Evolutionary conservation across 352 stramenopile genomes (phyloP), one percentile per base, ranked within the genome.

Genomic region (Phytophthora pluvialis): DNA sequence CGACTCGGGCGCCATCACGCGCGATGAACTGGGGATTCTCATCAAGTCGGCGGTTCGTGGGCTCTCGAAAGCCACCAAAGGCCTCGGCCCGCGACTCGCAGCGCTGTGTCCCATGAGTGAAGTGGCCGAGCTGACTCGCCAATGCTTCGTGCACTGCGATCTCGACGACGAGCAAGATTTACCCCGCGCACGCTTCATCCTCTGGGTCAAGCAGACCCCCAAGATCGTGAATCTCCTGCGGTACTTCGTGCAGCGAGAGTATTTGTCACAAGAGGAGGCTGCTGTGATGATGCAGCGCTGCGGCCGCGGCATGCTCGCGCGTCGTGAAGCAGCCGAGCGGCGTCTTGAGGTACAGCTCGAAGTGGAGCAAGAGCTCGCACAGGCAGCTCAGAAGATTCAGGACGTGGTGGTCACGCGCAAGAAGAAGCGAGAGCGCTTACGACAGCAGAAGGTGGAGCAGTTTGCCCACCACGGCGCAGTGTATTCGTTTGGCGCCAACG

Each of bases 1-100:
- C 57, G 67, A 77, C 21, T 89, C 80, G 8, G 65, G 75, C 6
- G 60, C 74, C 45, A 86, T 93, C 60, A 93, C 84, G n/a, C 69
- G 85, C 36, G 84, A 93, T 36, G 84, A 93, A 62, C 79, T 93
- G 21, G 79, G 78, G 16, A 90, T 93, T 55, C 52, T 93, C 8
- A 67, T 91, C 62, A 93, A 91, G 66, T 93, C 80, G 11, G 77
- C 74, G 6, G 59, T 91, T 16, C 84, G 84, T 3, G 81, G 84
- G 0, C 70, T 91, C 8, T 88, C 82, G 10, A 93, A 93, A 54
- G 53, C 84, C 13, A 93, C 84, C 1, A 76, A 76, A 33, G 84
- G 84, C 0, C 73, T 91, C 16, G 82, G 82, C 7, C 72, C 76
- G n/a, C 72, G 82, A 25, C 68, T 93, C 7, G 64, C 76, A 46